Conservation (phyloP, 2,329 filamentous ascomycete genomes). For the Diplodia mutila region DNA sequence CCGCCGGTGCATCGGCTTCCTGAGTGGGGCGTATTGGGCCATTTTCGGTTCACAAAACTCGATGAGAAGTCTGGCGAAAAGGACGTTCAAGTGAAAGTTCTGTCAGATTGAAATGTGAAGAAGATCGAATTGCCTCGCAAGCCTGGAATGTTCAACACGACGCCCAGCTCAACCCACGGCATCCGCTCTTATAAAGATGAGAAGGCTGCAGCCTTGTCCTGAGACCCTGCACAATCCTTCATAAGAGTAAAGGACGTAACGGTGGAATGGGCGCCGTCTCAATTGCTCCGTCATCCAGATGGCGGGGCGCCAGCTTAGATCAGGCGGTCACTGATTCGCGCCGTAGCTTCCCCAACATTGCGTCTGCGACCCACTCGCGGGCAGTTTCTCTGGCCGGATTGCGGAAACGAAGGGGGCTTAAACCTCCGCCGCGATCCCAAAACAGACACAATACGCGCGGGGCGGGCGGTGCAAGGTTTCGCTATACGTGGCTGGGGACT, state of each 20-base stretch:
- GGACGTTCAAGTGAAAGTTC: not conserved
- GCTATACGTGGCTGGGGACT: not conserved
- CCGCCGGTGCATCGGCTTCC: not conserved
- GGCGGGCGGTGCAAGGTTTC: not conserved
- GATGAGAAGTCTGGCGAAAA: not conserved
- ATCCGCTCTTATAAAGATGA: not conserved
- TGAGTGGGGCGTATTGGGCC: constrained; percentile 7
- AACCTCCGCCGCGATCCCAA: not conserved
- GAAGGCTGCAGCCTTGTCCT: not conserved
- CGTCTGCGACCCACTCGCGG: not conserved
- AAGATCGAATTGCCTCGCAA: not conserved
- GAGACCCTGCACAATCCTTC: not conserved
- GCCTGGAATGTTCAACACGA: not conserved
- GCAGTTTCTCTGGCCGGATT: not conserved
- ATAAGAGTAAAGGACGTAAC: not conserved
- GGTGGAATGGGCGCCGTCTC: not conserved
- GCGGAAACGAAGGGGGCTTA: not conserved
- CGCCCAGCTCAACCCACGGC: not conserved
- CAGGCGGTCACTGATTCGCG: not conserved
- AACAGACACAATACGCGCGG: not conserved
- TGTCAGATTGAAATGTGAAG: not conserved
- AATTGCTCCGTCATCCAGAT: not conserved
- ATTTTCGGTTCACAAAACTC: not conserved
- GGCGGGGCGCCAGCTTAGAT: not conserved
- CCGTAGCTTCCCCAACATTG: not conserved